These are phyloP conservation scores for Angomonas ambiguus DNA, from an alignment of 208 protist genomes.

Conservation along the genomic window DNA sequence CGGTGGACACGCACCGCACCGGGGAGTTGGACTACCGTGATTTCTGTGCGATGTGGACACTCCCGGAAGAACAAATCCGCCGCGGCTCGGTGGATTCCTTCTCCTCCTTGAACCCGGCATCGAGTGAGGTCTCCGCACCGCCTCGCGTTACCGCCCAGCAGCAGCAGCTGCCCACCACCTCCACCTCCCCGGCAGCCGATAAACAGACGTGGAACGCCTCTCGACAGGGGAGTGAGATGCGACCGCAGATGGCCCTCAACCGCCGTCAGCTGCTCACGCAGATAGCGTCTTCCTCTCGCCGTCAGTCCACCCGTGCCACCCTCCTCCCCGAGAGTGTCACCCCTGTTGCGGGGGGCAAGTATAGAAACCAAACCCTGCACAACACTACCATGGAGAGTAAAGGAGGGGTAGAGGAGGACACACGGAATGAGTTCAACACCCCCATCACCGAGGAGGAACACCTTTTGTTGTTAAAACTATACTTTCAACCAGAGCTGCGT, in stretches of 20 bases:
- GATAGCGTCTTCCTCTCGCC: slow-evolving; percentile 13
- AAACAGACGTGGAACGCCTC: no score
- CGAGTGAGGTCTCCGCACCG: no score
- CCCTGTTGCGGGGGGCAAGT: no score
- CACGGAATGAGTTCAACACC: not conserved
- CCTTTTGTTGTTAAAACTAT: slow-evolving; percentile 45
- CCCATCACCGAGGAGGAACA: slow-evolving; percentile 48
- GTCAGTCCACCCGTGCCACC: not conserved
- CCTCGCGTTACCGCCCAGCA: no score
- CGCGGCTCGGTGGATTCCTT: slow-evolving; percentile 19
- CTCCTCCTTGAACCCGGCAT: slow-evolving; percentile 22
- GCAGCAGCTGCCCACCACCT: not conserved
- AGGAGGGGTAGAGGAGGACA: not conserved
- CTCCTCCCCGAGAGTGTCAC: not conserved
- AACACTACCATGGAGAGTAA: not conserved
- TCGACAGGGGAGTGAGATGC: not conserved
- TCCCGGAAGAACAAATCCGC: slow-evolving; percentile 13
- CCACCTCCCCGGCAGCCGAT: not conserved
- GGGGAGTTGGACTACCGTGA: slow-evolving; percentile 58
- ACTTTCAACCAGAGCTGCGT: slow-evolving; percentile 46
- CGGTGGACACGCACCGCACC: slow-evolving; percentile 46
- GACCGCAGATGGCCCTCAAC: not conserved
- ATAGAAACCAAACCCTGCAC: no score
- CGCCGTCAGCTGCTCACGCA: slow-evolving; percentile 11
- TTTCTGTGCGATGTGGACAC: slow-evolving; percentile 65